Conservation (phyloP, 2,329 filamentous ascomycete species). For the Cryoendolithus antarcticus region DNA sequence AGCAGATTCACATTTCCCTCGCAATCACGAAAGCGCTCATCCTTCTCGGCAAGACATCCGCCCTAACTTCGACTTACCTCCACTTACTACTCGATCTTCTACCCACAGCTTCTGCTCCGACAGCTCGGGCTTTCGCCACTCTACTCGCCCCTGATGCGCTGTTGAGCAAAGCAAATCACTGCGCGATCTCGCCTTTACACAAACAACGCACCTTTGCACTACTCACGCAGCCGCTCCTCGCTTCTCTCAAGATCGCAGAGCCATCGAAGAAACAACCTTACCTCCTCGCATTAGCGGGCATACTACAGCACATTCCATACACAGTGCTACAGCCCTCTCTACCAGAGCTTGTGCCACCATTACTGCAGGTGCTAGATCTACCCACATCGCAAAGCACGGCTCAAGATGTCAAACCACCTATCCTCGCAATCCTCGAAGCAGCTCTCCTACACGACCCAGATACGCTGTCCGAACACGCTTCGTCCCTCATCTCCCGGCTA, state of each 20-base stretch:
- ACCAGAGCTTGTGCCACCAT: constrained; percentile 43
- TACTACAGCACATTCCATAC: constrained; percentile 48
- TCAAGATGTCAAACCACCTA: constrained; percentile 45
- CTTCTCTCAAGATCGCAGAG: constrained; percentile 36
- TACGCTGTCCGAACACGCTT: constrained; percentile 42
- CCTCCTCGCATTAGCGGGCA: constrained; percentile 50
- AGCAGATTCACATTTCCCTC: constrained; percentile 44
- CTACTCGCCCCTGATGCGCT: constrained; percentile 50
- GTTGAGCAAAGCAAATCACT: constrained; percentile 48
- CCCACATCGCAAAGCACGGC: constrained; percentile 26
- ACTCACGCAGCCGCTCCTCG: constrained; percentile 43
- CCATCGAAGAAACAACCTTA: constrained; percentile 44
- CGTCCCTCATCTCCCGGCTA: constrained; percentile 44
- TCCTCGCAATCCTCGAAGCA: constrained; percentile 45
- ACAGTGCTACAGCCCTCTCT: constrained; percentile 48
- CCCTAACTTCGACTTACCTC: constrained; percentile 30
- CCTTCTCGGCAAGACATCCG: constrained; percentile 39
- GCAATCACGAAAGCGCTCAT: constrained; percentile 50
- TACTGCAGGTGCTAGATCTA: constrained; percentile 50
- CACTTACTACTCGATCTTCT: constrained; percentile 39
- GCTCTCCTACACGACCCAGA: constrained; percentile 46
- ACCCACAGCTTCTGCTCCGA: constrained; percentile 30
- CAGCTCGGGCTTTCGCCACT: constrained; percentile 46
- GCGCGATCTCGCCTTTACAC: constrained; percentile 47
- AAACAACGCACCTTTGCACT: constrained; percentile 53